Evolutionary conservation across 495 filamentous ascomycete species (phyloP), one percentile per base, ranked within the genome.

Genomic region (Wilcoxina mikolae): DNA sequence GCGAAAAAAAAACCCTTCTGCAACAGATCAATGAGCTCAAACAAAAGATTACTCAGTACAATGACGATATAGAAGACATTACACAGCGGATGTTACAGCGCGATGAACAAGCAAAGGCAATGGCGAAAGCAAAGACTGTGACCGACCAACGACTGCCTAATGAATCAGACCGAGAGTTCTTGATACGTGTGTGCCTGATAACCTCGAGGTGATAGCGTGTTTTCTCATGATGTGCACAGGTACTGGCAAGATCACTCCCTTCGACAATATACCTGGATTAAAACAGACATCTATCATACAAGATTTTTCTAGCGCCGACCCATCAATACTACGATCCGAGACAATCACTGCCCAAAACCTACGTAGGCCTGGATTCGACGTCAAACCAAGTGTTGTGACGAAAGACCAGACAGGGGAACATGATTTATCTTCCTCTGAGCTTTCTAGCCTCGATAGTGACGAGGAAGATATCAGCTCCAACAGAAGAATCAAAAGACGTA

Each of bases 241-340:
- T 4, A 98, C 90, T 0, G 91, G 91, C 50, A 95, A 96, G 68
- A 98, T 98, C 60, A 98, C 91, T 0, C 91, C 91, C 0, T 96
- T 98, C 55, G 82, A 88, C 2, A 81, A 79, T 49, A 75, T 89
- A 60, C 73, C 74, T 41, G 73, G 72, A 27, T 70, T 72, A 12
- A 72, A 73, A 35, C 78, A 76, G 1, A 70, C 76, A 4, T 71
- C 78, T 33, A 76, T 80, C 43, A 46, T 17, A 11, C 3, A 18
- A 17, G 79, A 77, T 47, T 72, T 91, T 4, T 77, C 79, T 20
- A 76, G 85, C 66, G 84, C n/a, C n/a, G n/a, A n/a, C n/a, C n/a
- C n/a, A n/a, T n/a, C n/a, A n/a, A n/a, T n/a, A n/a, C n/a, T n/a
- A 79, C 5, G 74, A 94, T 42, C 70, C 86, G 12, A 83, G 4